Conservation (phyloP, 2,329 filamentous ascomycete species). For the Didymella lethalis region DNA sequence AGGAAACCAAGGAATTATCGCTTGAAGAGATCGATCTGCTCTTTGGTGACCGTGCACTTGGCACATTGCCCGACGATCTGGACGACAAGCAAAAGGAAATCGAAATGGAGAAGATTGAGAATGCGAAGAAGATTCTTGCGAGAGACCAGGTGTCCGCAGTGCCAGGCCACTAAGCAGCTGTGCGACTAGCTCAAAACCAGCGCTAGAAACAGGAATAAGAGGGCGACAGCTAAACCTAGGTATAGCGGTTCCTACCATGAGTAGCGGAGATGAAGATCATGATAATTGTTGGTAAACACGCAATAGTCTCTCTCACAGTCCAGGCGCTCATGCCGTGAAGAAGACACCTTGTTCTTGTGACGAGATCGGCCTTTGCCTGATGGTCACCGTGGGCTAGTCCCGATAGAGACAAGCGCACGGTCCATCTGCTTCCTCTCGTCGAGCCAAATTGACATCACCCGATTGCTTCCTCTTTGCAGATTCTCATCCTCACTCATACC, state of each 20-base stretch:
- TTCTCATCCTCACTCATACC: neutral
- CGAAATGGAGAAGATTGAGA: conserved; percentile 34
- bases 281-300: no score
- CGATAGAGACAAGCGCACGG: neutral
- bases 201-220: neutral
- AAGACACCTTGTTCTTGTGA: neutral
- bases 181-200: neutral
- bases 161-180: conserved; percentile 6
- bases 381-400: neutral
- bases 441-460: neutral
- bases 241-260: no score
- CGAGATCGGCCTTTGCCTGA: neutral
- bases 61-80: conserved; percentile 56
- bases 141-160: conserved; percentile 14
- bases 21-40: conserved; percentile 67
- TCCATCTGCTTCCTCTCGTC: neutral
- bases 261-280: neutral
- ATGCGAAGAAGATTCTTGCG: conserved; percentile 27
- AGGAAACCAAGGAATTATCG: conserved; percentile 54
- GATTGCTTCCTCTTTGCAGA: neutral
- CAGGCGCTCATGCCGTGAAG: neutral
- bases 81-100: conserved; percentile 39
- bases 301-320: neutral
- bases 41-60: conserved; percentile 62
- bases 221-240: neutral